Evolutionary conservation across 116 monocot genomes (phyloP).

Genomic region (Iris pallida): DNA sequence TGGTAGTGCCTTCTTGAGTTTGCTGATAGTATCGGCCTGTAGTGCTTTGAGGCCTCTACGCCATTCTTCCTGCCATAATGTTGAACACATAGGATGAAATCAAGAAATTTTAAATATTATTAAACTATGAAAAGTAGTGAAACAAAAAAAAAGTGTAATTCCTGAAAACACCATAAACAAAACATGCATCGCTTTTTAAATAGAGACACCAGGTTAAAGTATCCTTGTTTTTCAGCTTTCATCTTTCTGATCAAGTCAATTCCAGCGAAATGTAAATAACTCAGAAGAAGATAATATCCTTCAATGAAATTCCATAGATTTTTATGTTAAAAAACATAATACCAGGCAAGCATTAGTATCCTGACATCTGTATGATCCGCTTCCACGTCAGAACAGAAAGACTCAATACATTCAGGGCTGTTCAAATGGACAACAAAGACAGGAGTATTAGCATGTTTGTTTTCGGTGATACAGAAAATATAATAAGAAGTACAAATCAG

Average conservation of each 20-base stretch:
- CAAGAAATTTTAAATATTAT: neutral
- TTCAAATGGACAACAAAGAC: neutral
- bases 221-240: constrained; percentile 83
- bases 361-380: constrained; percentile 89
- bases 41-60: too few relatives aligned
- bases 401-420: constrained; percentile 91
- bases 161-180: neutral
- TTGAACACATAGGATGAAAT: neutral
- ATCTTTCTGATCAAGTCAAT: constrained; percentile 63
- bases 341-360: constrained; percentile 99
- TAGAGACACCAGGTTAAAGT: constrained; percentile 61
- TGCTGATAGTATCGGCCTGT: too few relatives aligned
- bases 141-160: too few relatives aligned
- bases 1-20: too few relatives aligned
- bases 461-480: too few relatives aligned
- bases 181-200: neutral
- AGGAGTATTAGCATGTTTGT: neutral
- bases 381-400: constrained; percentile 72
- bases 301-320: too few relatives aligned
- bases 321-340: neutral
- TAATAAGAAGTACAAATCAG: too few relatives aligned
- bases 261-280: too few relatives aligned
- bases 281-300: too few relatives aligned
- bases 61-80: too few relatives aligned
- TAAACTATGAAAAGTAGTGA: too few relatives aligned